Conservation (phyloP, 345 rosid genomes). For the Clarkia xantiana region DNA sequence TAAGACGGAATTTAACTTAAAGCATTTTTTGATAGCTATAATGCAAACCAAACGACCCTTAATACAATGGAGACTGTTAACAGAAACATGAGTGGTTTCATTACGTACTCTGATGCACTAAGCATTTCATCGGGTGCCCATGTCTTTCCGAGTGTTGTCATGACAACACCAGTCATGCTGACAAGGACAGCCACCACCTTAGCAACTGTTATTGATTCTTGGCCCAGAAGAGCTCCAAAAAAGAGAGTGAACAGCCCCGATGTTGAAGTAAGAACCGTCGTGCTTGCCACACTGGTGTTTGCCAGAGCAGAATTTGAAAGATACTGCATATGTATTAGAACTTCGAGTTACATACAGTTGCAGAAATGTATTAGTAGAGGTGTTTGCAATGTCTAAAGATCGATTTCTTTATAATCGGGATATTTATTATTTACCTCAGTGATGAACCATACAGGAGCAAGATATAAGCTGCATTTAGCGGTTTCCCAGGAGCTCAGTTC, state of each 20-base stretch:
- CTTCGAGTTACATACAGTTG: neutral
- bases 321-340: slow-evolving; percentile 26
- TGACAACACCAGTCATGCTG: slow-evolving; percentile 60
- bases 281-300: slow-evolving; percentile 56
- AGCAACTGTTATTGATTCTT: slow-evolving; percentile 30
- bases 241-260: slow-evolving; percentile 56
- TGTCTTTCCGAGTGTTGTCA: slow-evolving; percentile 52
- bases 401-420: neutral
- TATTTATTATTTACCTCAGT: slow-evolving; percentile 30
- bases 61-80: neutral
- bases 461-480: slow-evolving; percentile 34
- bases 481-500: slow-evolving; percentile 23
- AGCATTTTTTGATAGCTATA: too few relatives aligned
- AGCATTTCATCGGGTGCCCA: slow-evolving; percentile 41
- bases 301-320: slow-evolving; percentile 45
- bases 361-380: neutral
- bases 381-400: neutral
- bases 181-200: slow-evolving; percentile 49
- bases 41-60: neutral
- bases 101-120: slow-evolving; percentile 26
- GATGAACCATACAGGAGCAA: slow-evolving; percentile 54
- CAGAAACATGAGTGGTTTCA: neutral
- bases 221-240: slow-evolving; percentile 47
- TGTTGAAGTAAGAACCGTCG: slow-evolving; percentile 54
- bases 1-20: neutral